A percentile compares a stretch with the other conserved stretches of the same genome.
Evolutionary conservation across 75 land plant species (phyloP).

Genomic region (Pinus taeda): DNA sequence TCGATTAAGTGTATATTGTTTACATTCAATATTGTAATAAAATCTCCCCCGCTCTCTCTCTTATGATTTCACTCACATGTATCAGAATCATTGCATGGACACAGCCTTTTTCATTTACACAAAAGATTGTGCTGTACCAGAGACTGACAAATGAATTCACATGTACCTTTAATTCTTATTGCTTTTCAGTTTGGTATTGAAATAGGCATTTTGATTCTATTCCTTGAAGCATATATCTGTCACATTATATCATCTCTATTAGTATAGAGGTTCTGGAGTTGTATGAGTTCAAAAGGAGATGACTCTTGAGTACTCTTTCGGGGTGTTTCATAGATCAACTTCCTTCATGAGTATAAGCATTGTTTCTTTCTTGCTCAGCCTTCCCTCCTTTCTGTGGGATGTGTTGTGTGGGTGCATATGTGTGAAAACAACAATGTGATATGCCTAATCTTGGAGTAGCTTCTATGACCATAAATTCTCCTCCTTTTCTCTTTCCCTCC

Average conservation of each 20-base stretch:
- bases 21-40: conserved; percentile 9
- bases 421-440: no score
- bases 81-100: background rate
- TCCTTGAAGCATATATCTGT: background rate
- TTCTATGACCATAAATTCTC: no score
- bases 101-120: background rate
- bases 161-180: background rate
- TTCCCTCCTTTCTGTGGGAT: no score
- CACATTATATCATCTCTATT: background rate
- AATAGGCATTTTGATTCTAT: background rate
- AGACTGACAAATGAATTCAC: background rate
- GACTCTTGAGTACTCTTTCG: background rate
- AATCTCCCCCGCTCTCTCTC: background rate
- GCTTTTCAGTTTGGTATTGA: background rate
- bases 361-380: no score
- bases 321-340: background rate
- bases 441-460: no score
- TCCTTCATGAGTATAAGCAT: background rate
- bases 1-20: conserved; percentile 6
- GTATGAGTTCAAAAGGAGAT: background rate
- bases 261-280: background rate
- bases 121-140: background rate
- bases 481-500: no score
- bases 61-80: background rate
- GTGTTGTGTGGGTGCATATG: no score